Percentiles rank a stretch among this genome's conserved stretches.
Evolutionary conservation across 805 yeast species (phyloP).

Genomic region (Saccharomycopsis vini): DNA sequence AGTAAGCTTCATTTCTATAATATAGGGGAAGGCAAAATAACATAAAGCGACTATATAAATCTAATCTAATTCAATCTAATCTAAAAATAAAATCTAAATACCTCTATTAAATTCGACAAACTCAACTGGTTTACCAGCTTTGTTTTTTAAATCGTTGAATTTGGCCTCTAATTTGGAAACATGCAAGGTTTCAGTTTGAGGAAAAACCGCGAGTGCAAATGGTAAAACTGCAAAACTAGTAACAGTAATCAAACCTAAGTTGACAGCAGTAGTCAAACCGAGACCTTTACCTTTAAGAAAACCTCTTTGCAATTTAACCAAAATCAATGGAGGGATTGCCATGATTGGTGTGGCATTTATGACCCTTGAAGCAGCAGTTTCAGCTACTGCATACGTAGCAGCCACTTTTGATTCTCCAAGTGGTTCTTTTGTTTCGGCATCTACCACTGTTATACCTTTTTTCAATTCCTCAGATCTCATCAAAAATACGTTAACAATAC

Average conservation of each 20-base stretch:
- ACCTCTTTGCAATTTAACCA: conserved; percentile 68
- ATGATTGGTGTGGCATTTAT: conserved; percentile 95
- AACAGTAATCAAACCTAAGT: conserved; percentile 73
- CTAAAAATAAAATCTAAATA: conserved; percentile 36
- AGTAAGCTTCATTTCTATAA: background rate
- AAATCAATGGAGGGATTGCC: conserved; percentile 88
- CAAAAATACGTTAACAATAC: conserved; percentile 88
- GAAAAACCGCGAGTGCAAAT: conserved; percentile 91
- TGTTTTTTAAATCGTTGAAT: conserved; percentile 52
- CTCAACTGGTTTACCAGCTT: conserved; percentile 46
- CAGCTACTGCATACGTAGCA: conserved; percentile 89
- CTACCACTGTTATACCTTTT: conserved; percentile 56
- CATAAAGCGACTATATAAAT: background rate
- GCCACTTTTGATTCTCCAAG: conserved; percentile 77
- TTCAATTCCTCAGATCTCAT: conserved; percentile 94
- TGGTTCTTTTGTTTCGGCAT: conserved; percentile 51
- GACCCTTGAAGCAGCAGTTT: conserved; percentile 91
- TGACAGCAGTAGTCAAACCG: conserved; percentile 58
- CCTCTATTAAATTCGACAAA: conserved; percentile 88
- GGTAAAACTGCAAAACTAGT: conserved; percentile 88
- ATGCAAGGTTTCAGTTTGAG: conserved; percentile 66
- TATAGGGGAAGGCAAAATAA: background rate
- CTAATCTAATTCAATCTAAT: background rate
- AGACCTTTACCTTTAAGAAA: conserved; percentile 60
- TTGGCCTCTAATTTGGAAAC: conserved; percentile 55